Evolutionary conservation across 148 eudicot species (phyloP).

Genomic region (Chenopodium berlandieri): DNA sequence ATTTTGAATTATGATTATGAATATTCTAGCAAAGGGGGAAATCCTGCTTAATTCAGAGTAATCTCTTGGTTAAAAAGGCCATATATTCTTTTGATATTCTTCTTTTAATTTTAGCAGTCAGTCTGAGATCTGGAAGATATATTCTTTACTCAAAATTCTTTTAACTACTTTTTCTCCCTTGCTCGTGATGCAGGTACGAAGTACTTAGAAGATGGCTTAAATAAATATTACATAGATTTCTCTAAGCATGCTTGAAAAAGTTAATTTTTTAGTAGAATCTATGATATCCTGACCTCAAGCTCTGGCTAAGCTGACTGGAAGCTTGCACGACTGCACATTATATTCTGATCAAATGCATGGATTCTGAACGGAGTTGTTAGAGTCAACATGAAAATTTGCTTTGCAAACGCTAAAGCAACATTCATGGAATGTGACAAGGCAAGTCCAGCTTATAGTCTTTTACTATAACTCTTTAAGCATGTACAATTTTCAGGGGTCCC

Average conservation of each 20-base stretch:
- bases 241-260: neutral
- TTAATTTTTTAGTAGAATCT: neutral
- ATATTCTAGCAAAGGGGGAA: neutral
- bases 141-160: slow-evolving; percentile 8
- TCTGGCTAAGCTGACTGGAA: neutral
- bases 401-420: neutral
- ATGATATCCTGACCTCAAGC: neutral
- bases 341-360: neutral
- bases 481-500: slow-evolving; percentile 18
- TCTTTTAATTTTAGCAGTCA: neutral
- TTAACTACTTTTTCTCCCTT: neutral
- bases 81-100: slow-evolving; percentile 10
- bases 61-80: neutral
- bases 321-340: neutral
- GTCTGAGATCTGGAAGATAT: neutral
- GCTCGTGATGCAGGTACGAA: slow-evolving; percentile 13
- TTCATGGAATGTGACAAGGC: slow-evolving; percentile 25
- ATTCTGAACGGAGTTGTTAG: neutral
- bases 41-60: neutral
- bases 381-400: slow-evolving; percentile 19
- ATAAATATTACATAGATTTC: neutral
- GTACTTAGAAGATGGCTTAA: slow-evolving; percentile 14
- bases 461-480: neutral
- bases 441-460: slow-evolving; percentile 3
- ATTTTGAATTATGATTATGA: neutral